Conservation (phyloP, 208 protist species). For the Trypanosoma vivax region DNA sequence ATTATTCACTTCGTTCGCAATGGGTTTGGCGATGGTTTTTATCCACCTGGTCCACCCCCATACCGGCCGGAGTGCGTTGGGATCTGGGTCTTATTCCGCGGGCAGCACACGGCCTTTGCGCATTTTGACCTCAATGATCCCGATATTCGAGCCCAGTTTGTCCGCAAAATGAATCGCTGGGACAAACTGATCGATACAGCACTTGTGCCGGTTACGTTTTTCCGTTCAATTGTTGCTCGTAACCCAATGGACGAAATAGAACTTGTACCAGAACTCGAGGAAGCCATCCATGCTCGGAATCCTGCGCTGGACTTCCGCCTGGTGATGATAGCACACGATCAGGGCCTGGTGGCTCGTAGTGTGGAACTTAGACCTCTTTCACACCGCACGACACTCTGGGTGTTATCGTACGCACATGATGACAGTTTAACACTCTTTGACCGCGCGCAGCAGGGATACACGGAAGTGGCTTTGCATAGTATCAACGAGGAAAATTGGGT, state of each 20-base stretch:
- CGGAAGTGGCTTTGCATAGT: conserved; percentile 36
- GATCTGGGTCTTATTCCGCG: conserved; percentile 68
- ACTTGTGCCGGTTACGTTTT: conserved; percentile 44
- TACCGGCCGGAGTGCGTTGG: conserved; percentile 74
- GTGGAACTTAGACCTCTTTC: conserved; percentile 50
- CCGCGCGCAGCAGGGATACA: conserved; percentile 34
- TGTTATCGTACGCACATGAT: conserved; percentile 33
- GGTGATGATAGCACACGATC: conserved; percentile 65
- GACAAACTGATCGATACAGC: conserved; percentile 30
- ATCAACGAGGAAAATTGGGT: conserved; percentile 43
- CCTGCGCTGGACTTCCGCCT: conserved; percentile 42
- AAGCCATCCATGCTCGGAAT: conserved; percentile 32
- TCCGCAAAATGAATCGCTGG: conserved; percentile 47
- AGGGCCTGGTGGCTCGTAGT: conserved; percentile 30
- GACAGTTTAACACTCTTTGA: conserved; percentile 44
- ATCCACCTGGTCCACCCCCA: conserved; percentile 48
- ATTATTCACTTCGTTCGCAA: conserved; percentile 52
- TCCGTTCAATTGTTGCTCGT: conserved; percentile 62
- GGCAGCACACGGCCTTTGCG: conserved; percentile 70
- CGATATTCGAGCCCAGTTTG: conserved; percentile 40
- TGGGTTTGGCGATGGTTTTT: conserved; percentile 63
- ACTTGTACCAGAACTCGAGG: conserved; percentile 27
- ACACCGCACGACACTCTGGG: conserved; percentile 40
- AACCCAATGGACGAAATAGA: conserved; percentile 49
- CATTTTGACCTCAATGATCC: conserved; percentile 74